Base-by-base conservation (phyloP, 2,329 filamentous ascomycete species). In the Aureobasidium sp. region DNA sequence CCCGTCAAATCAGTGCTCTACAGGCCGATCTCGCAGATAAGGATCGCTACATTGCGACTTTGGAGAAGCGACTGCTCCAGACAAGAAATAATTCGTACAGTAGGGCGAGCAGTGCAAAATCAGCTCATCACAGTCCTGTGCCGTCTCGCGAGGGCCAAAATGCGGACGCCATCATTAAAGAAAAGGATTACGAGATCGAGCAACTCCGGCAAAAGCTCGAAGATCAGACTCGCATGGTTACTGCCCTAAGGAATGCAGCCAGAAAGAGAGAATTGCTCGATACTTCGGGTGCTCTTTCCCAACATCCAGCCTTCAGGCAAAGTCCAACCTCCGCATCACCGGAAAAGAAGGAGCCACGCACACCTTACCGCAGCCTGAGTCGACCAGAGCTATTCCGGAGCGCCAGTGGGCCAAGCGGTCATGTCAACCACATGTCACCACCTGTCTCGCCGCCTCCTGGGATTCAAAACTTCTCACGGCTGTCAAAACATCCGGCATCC, bases 1-100 rank as follows among this genome's bases (percentile, higher is more conserved):
- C 84, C 38, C 81, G 88, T n/a, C 93, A 96, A 65, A 90, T 96
- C 61, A 82, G 84, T 45, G 87, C 94, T n/a, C 73, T 98, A 42
- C 93, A 95, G 68, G 83, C 90, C n/a, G 93, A 98, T 67, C 79
- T 98, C 41, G 81, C 80, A n/a, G 93, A 98, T 71, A 96, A 95
- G 74, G 97, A 93, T 62, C 86, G 93, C 27, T 98, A 98, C 68
- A 97, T 97, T 61, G 80, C 86, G 24, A 97, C 93, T 0, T 72
- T 98, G 11, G 93, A 98, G 72, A 94, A 94, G 70, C 82, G 93
- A 22, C 75, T 98, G 1, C 75, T 97, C 29, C 93, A 98, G 65
- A 93, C 93, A 32, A 80, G 93, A 35, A 79, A 91, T 42, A 89
- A 90, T 0, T 96, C 90, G 69, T 90, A 95, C 52, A 91, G 89